Evolutionary conservation across 805 yeast genomes (phyloP).

Genomic region (Kuraishia borneana): DNA sequence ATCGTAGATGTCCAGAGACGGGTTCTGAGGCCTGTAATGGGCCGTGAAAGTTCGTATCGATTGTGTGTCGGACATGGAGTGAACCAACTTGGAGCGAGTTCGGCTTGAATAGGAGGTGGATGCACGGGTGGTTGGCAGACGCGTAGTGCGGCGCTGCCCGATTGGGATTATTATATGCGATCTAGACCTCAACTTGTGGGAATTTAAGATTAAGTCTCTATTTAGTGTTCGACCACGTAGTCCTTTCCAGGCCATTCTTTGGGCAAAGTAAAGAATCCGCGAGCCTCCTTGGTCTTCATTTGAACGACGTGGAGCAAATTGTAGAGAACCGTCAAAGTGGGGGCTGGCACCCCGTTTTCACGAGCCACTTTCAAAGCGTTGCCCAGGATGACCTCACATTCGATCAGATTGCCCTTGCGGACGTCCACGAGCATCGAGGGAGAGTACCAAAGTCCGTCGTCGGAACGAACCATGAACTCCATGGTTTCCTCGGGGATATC

Average conservation of each 20-base stretch:
- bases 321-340: constrained; percentile 48
- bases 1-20: constrained; percentile 12
- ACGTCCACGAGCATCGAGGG: constrained; percentile 72
- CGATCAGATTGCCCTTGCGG: constrained; percentile 55
- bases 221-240: constrained; percentile 1
- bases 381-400: constrained; percentile 63
- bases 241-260: constrained; percentile 18
- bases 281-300: constrained; percentile 44
- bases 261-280: constrained; percentile 35
- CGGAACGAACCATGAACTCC: constrained; percentile 40
- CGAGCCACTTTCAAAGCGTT: constrained; percentile 44
- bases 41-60: not conserved
- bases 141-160: not conserved
- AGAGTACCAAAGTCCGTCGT: constrained; percentile 45
- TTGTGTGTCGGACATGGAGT: not conserved
- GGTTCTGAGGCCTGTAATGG: not conserved
- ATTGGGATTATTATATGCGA: not conserved
- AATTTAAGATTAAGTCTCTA: not conserved
- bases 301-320: constrained; percentile 50
- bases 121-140: not conserved
- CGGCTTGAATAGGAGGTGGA: not conserved
- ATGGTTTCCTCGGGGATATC: constrained; percentile 38
- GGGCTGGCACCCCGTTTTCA: constrained; percentile 38
- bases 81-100: not conserved
- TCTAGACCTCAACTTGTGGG: not conserved